Conservation (phyloP, 345 rosid genomes). For the Fremontodendron californicum region DNA sequence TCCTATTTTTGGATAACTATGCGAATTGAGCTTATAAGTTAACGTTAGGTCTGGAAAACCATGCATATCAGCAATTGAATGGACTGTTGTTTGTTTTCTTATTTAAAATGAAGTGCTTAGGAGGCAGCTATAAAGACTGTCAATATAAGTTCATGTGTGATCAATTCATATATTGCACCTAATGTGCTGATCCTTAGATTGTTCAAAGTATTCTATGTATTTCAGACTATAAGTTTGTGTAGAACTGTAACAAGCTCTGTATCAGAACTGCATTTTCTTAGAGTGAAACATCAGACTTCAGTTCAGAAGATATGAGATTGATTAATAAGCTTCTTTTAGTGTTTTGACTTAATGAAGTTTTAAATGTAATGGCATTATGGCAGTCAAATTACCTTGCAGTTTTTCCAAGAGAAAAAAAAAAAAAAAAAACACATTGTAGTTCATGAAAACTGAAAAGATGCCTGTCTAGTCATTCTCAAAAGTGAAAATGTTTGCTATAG, state of each 20-base stretch:
- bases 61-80: background rate
- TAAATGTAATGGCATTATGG: background rate
- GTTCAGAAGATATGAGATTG: background rate
- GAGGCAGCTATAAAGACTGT: background rate
- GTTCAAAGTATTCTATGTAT: background rate
- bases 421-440: background rate
- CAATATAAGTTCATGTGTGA: background rate
- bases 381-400: background rate
- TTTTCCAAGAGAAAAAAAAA: background rate
- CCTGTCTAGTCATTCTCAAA: background rate
- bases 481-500: background rate
- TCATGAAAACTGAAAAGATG: background rate
- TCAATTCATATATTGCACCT: background rate
- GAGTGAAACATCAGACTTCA: background rate
- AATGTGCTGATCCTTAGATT: background rate
- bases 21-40: background rate
- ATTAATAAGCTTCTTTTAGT: background rate
- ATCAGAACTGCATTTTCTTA: background rate
- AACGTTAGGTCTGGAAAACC: background rate
- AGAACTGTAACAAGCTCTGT: background rate
- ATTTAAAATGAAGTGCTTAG: background rate
- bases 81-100: background rate
- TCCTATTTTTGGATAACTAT: too few relatives aligned
- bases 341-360: background rate
- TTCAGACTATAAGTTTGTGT: background rate